phyloP scores from a whole-genome alignment of 2,329 filamentous ascomycete genomes.

The Fusarium temperatum region DNA sequence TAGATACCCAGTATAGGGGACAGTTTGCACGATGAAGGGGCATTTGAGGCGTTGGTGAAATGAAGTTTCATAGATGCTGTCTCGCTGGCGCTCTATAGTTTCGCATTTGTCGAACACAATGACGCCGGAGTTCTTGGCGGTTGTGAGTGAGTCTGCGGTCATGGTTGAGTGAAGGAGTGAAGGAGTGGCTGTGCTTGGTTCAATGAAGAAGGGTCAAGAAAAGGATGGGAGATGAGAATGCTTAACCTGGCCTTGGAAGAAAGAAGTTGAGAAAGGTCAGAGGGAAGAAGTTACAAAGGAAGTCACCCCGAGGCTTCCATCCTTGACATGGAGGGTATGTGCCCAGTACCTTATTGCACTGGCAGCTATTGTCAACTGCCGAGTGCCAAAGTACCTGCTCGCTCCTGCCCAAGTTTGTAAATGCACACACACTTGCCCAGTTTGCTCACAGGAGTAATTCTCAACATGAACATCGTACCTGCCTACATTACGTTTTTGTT shows the following conservation, averaged over 20 bases:
- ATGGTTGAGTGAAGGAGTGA: not conserved
- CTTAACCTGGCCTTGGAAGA: not conserved
- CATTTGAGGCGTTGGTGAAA: not conserved
- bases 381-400: not conserved
- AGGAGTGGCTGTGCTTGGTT: not conserved
- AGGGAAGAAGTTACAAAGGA: not conserved
- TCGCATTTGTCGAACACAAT: conserved; percentile 8
- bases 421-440: not conserved
- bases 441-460: not conserved
- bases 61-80: not conserved
- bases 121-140: not conserved
- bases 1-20: conserved; percentile 12
- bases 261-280: not conserved
- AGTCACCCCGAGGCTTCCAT: not conserved
- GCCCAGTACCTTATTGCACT: not conserved
- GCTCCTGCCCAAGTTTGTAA: not conserved
- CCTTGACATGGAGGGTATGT: not conserved
- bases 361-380: not conserved
- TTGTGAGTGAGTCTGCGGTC: not conserved
- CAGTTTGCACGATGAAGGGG: not conserved
- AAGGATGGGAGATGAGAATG: not conserved
- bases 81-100: not conserved
- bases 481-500: not conserved
- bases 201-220: not conserved
- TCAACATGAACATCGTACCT: not conserved